phyloP scores from a whole-genome alignment of 2,329 filamentous ascomycete genomes.

The Colletotrichum sp. region DNA sequence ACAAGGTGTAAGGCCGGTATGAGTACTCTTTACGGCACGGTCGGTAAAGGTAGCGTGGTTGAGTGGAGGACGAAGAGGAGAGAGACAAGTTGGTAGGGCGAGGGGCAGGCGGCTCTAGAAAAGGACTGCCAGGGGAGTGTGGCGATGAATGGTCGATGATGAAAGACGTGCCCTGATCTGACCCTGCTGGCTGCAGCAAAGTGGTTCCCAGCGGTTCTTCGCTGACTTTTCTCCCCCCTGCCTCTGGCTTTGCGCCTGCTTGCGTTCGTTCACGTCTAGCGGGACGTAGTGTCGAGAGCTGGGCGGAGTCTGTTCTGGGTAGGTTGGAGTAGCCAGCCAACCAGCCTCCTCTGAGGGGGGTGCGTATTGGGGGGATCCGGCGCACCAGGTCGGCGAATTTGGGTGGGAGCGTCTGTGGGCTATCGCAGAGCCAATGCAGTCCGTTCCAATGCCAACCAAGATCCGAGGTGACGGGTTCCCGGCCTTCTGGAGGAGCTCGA shows the following conservation, averaged over 20 bases:
- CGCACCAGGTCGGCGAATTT: constrained; percentile 19
- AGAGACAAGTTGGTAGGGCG: constrained; percentile 19
- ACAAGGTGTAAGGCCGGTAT: constrained; percentile 17
- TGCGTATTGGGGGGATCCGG: constrained; percentile 11
- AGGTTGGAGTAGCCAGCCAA: background rate
- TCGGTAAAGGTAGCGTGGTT: constrained; percentile 5
- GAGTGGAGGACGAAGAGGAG: constrained; percentile 19
- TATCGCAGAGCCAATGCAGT: constrained; percentile 17
- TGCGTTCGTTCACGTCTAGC: constrained; percentile 19
- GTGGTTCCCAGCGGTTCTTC: constrained; percentile 19
- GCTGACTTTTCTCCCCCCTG: constrained; percentile 19
- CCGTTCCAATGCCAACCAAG: constrained; percentile 16
- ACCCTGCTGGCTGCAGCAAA: constrained; percentile 20
- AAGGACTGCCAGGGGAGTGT: constrained; percentile 21
- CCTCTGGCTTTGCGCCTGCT: constrained; percentile 20
- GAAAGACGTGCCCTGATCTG: constrained; percentile 22
- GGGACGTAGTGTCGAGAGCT: constrained; percentile 14
- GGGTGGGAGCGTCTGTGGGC: constrained; percentile 20
- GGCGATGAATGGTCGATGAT: constrained; percentile 24
- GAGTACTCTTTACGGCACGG: background rate
- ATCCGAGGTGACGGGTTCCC: constrained; percentile 11
- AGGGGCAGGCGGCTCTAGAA: constrained; percentile 22
- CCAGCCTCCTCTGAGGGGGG: constrained; percentile 9
- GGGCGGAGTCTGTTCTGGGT: constrained; percentile 10
- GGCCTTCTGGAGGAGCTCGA: background rate